phyloP scores from a whole-genome alignment of 2,329 filamentous ascomycete species.

The Aspergillus sp. region DNA sequence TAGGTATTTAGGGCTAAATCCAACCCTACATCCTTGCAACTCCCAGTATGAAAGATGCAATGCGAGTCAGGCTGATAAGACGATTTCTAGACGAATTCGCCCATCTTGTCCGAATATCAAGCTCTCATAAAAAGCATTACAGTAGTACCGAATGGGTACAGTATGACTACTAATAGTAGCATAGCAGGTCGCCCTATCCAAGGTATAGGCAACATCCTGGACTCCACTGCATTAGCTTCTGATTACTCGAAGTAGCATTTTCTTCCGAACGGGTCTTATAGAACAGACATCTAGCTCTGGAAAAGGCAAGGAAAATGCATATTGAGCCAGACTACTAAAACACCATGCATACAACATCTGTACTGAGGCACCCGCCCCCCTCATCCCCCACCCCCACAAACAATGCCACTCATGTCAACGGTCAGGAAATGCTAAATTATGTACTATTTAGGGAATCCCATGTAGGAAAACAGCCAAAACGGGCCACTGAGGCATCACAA shows the following conservation, averaged over 20 bases:
- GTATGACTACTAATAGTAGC: background rate
- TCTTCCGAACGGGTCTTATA: no score
- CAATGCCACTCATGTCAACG: no score
- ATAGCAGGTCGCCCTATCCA: background rate
- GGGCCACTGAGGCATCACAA: no score
- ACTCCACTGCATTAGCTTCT: background rate
- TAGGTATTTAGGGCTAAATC: background rate
- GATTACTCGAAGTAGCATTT: background rate
- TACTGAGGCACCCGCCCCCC: no score
- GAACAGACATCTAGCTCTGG: no score
- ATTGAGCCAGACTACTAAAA: no score
- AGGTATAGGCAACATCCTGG: background rate
- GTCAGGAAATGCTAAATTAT: no score
- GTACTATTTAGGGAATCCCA: no score
- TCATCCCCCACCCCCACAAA: no score
- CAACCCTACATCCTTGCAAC: background rate
- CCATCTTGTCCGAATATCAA: background rate
- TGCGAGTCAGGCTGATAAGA: background rate
- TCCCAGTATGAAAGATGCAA: background rate
- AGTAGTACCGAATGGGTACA: background rate
- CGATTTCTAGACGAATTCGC: background rate
- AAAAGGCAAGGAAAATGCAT: no score
- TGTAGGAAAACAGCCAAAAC: no score
- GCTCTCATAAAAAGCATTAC: background rate
- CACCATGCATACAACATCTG: no score